A percentile compares a stretch with the other conserved stretches of the same genome.
Evolutionary conservation across 441 rosid species (phyloP).

Genomic region (Flueggea neowawraea): DNA sequence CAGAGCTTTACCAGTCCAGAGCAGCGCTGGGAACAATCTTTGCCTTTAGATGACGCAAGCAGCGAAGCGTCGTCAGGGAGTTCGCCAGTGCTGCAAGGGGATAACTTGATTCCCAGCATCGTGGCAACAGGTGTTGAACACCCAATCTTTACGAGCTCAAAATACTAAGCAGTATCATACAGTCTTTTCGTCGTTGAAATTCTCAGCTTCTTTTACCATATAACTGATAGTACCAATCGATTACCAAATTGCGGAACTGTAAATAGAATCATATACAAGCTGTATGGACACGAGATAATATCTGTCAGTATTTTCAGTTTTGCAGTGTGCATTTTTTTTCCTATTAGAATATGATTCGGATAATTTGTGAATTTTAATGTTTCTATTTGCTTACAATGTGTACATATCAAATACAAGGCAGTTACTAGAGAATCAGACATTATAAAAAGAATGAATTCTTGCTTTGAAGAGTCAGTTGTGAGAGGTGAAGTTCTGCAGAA

Average conservation of each 20-base stretch:
- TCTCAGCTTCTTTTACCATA: neutral
- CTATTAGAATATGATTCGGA: constrained; percentile 1
- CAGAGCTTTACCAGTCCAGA: constrained; percentile 40
- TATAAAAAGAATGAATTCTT: too few relatives aligned
- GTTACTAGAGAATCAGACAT: too few relatives aligned
- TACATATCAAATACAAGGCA: too few relatives aligned
- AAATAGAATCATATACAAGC: constrained; percentile 26
- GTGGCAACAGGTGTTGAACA: constrained; percentile 14
- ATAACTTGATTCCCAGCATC: constrained; percentile 10
- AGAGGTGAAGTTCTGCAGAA: too few relatives aligned
- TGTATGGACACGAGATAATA: constrained; percentile 15
- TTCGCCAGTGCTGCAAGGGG: constrained; percentile 19
- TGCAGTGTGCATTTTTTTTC: constrained; percentile 6
- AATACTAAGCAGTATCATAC: constrained; percentile 6
- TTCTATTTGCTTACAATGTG: neutral
- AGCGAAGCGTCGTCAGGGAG: constrained; percentile 14
- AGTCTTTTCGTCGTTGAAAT: constrained; percentile 7
- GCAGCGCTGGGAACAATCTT: constrained; percentile 26
- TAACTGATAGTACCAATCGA: constrained; percentile 8
- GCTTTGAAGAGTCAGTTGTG: too few relatives aligned
- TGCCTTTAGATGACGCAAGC: constrained; percentile 26
- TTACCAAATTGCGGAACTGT: constrained; percentile 20
- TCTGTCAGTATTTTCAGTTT: constrained; percentile 9
- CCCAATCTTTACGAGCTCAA: constrained; percentile 19
- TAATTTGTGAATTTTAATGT: neutral